A percentile compares a stretch with the other conserved stretches of the same genome.
These are phyloP conservation scores for Halophytophthora polymorphica DNA, from an alignment of 352 stramenopile genomes.

Conservation along the genomic window DNA sequence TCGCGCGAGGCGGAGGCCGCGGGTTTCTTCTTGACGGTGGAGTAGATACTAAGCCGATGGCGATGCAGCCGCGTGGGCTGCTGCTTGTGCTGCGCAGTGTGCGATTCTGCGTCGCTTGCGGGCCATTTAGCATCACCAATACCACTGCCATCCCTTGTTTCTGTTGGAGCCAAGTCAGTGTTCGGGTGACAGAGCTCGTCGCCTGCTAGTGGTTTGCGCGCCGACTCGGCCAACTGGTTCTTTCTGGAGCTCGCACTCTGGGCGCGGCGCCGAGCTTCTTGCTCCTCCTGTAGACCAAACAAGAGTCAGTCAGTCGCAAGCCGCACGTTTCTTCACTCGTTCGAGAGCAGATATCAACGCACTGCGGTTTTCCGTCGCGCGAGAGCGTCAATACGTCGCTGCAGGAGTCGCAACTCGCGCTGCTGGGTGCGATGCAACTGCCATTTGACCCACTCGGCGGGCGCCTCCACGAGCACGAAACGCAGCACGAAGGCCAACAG, in stretches of 20 bases:
- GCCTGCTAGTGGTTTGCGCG: background rate
- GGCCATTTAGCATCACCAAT: background rate
- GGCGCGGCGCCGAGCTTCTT: slow-evolving; percentile 13
- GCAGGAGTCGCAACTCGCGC: slow-evolving; percentile 29
- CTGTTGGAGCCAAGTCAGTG: background rate
- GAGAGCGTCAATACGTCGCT: slow-evolving; percentile 28
- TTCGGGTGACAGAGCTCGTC: background rate
- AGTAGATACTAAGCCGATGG: slow-evolving; percentile 37
- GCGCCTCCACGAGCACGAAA: slow-evolving; percentile 27
- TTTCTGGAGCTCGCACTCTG: slow-evolving; percentile 16
- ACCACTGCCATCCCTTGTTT: background rate
- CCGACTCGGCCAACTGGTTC: slow-evolving; percentile 6
- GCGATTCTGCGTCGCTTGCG: background rate
- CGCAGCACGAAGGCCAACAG: slow-evolving; percentile 24
- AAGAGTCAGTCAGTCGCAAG: background rate
- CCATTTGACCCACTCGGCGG: slow-evolving; percentile 38
- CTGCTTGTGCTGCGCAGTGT: background rate
- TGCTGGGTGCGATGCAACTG: slow-evolving; percentile 36
- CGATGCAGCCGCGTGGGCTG: slow-evolving; percentile 10
- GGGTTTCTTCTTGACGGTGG: slow-evolving; percentile 32
- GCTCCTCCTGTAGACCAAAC: slow-evolving; percentile 18
- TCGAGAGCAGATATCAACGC: background rate
- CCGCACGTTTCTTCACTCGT: background rate
- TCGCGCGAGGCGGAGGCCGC: slow-evolving; percentile 4
- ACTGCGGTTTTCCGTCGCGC: slow-evolving; percentile 21